Percentiles rank a stretch among this genome's conserved stretches.
Evolutionary conservation across 2,329 filamentous ascomycete species (phyloP).

Genomic region (Botryotinia narcissicola): DNA sequence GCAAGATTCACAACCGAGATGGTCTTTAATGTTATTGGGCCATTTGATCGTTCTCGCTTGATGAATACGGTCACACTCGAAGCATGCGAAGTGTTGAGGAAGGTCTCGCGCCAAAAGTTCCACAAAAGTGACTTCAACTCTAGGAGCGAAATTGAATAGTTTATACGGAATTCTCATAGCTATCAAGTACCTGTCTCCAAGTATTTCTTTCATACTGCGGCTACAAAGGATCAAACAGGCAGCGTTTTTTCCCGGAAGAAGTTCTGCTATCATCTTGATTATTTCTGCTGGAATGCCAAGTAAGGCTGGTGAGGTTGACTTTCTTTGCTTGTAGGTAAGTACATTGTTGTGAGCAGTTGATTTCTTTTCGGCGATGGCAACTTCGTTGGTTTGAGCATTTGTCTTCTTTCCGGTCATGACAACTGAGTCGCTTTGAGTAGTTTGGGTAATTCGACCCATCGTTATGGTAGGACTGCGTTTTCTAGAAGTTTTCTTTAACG

Average conservation of each 20-base stretch:
- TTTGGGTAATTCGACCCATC: background rate
- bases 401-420: background rate
- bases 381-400: background rate
- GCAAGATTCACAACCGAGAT: background rate
- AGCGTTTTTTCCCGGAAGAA: background rate
- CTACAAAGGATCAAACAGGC: conserved; percentile 9
- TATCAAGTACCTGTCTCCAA: background rate
- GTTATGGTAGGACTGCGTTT: background rate
- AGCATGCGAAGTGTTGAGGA: conserved; percentile 15
- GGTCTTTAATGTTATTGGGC: background rate
- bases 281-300: conserved; percentile 18
- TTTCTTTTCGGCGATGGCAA: background rate
- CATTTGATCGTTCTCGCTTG: background rate
- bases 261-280: conserved; percentile 17
- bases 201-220: background rate
- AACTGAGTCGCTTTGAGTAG: background rate
- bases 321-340: background rate
- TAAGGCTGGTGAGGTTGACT: background rate
- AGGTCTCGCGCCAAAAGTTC: conserved; percentile 16
- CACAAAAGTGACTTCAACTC: background rate
- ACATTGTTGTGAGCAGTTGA: background rate
- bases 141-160: background rate
- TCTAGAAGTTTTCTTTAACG: background rate
- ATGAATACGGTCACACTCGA: background rate
- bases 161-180: background rate